Conservation (phyloP, 2,329 filamentous ascomycete genomes). For the Talaromyces piceae region DNA sequence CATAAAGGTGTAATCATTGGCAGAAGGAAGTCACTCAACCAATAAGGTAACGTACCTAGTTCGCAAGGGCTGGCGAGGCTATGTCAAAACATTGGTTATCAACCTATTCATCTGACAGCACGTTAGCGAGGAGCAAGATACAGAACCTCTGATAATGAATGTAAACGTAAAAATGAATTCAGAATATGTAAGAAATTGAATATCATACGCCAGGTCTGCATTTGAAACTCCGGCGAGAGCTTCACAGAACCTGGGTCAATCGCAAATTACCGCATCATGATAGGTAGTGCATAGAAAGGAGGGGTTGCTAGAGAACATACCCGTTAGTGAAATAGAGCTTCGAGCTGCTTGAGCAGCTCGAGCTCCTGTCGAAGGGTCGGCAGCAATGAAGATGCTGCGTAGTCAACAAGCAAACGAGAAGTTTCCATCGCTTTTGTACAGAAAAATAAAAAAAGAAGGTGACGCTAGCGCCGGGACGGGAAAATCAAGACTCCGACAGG, state of each 20-base stretch:
- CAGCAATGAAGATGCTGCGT: not conserved
- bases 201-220: slow-evolving; percentile 74
- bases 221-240: slow-evolving; percentile 82
- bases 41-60: slow-evolving; percentile 20
- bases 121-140: slow-evolving; percentile 16
- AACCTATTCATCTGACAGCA: slow-evolving; percentile 7
- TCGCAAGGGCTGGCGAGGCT: not conserved
- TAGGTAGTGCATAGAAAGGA: slow-evolving; percentile 4
- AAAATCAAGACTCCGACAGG: slow-evolving; percentile 3
- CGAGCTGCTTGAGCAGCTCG: not conserved
- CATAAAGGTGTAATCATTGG: slow-evolving; percentile 60
- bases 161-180: slow-evolving; percentile 40
- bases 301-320: not conserved
- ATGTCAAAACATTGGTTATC: not conserved
- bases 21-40: slow-evolving; percentile 21
- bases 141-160: not conserved
- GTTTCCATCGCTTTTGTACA: not conserved
- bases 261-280: slow-evolving; percentile 99
- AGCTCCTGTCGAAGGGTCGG: not conserved
- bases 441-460: slow-evolving; percentile 16
- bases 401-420: not conserved
- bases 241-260: slow-evolving; percentile 81
- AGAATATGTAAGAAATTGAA: slow-evolving; percentile 99
- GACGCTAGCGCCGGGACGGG: slow-evolving; percentile 16
- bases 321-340: not conserved